Base-by-base conservation (phyloP, 768 basidiomycete genomes). In the Termitomyces heimii region DNA sequence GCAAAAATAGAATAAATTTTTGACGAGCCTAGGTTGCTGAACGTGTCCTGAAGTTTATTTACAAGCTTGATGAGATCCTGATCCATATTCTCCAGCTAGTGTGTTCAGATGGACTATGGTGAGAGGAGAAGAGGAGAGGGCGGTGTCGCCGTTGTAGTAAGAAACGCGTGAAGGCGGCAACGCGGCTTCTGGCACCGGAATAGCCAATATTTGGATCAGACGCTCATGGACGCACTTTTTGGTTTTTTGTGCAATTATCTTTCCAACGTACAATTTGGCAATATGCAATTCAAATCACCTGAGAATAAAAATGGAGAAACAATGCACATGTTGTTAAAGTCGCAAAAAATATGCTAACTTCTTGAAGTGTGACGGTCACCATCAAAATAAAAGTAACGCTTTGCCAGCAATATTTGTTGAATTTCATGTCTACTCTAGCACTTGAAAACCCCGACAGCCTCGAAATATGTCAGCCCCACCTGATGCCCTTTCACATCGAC, bases 31-130 rank as follows among this genome's bases (percentile, higher is more conserved):
- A 94, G 82, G 66, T 93, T 92, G 72, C 77, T 82, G 75, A 94
- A 94, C 56, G 92, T 94, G 66, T 94, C 92, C 75, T 98, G 94
- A 54, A 98, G 86, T 75, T 87, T 90, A 77, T 97, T 97, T 44
- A 98, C 95, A 14, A 96, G 83, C 65, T 88, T 87, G 62, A 98
- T 98, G 60, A 98, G 85, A 70, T 96, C 92, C 42, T 88, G 84
- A 72, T 98, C 95, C 95, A 98, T 98, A 56, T 59, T 66, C 51
- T 34, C 47, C 29, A 54, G 44, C 32, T 26, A 51, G 51, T 46
- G 34, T 49, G 55, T 20, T 52, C 32, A 31, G 42, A 56, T 24
- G 43, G 53, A 58, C 34, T 54, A 56, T 28, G 37, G 49, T 52
- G 43, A 51, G 34, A 52, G n/a, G 52, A 55, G 39, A 62, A 34